phyloP scores from a whole-genome alignment of 805 yeast genomes.

The Candida namnaoensis region DNA sequence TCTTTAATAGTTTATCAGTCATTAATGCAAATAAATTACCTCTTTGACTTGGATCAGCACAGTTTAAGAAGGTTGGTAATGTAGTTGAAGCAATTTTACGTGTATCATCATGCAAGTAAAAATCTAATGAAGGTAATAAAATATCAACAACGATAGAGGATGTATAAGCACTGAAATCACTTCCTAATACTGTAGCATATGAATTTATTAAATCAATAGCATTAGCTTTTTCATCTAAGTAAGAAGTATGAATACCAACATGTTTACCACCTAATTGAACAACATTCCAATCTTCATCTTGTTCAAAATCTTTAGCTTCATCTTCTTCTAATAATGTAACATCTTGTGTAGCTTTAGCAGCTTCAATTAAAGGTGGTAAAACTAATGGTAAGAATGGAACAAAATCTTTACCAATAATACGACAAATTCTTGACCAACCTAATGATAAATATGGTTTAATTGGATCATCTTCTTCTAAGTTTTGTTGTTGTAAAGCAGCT shows the following conservation, averaged over 20 bases:
- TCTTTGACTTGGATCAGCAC: conserved; percentile 27
- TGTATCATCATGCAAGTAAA: conserved; percentile 90
- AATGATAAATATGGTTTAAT: conserved; percentile 81
- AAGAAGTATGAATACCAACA: conserved; percentile 88
- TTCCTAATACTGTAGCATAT: conserved; percentile 80
- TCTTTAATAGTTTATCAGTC: conserved; percentile 56
- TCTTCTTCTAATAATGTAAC: conserved; percentile 82
- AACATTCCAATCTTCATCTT: conserved; percentile 93
- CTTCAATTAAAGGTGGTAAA: conserved; percentile 77
- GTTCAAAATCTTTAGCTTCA: conserved; percentile 75
- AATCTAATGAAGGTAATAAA: conserved; percentile 82
- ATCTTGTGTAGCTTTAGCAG: conserved; percentile 88
- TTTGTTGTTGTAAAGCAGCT: conserved; percentile 57
- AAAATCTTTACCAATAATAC: conserved; percentile 78
- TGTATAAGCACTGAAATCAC: conserved; percentile 76
- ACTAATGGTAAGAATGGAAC: conserved; percentile 77
- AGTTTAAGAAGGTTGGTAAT: conserved; percentile 66
- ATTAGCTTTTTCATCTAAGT: conserved; percentile 87
- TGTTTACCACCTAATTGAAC: conserved; percentile 86
- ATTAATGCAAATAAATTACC: conserved; percentile 56
- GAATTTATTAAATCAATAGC: conserved; percentile 84
- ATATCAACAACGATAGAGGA: conserved; percentile 69
- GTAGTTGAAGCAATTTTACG: conserved; percentile 85
- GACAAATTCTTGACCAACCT: conserved; percentile 94
- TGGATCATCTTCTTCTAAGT: conserved; percentile 69